Evolutionary conservation across 176 grass and related monocot species (phyloP), one percentile per base, ranked within the genome.

Genomic region (Carex myosuroides): DNA sequence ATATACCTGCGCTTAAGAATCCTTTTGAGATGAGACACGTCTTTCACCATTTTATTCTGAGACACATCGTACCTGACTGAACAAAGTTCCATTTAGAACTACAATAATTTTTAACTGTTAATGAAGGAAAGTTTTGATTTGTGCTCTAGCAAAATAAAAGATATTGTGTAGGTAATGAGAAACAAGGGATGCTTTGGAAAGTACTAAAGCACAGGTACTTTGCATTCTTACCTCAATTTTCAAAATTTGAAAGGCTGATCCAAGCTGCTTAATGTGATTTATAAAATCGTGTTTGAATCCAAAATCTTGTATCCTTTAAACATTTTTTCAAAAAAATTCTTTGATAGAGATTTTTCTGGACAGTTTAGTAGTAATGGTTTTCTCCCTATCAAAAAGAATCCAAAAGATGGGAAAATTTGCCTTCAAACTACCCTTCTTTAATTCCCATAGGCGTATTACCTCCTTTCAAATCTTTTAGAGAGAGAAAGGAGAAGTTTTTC

Each of bases 1-100:
- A 32, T 37, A 26, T 87, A 98, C 95, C 95, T 98, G 64, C 95
- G 91, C 77, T 84, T 95, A 89, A 95, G 92, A 88, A 95, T 85
- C 87, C 92, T 93, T 86, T 77, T 88, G 57, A 94, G 85, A 91
- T 90, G 65, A 90, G 92, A 86, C 2, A 88, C 60, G 81, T 98
- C 89, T 66, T 86, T 87, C 82, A 92, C 60, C 8, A 91, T 71
- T 60, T 85, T 82, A 79, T 90, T 98, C 90, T 87, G 69, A 42
- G 69, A 62, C 29, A 87, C 18, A 24, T 98, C 92, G 87, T 90
- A 98, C 77, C 95, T 93, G 83, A 98, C 95, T 98, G 88, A 89
- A 86, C 55, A 81, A 58, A 63, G 90, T 20, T 57, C 8, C 33
- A 78, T 78, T 53, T 71, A 71, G 39, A 21, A 78, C 60, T 17